Base-by-base conservation (phyloP, 2,329 filamentous ascomycete genomes). In the Microdochium trichocladiopsis region DNA sequence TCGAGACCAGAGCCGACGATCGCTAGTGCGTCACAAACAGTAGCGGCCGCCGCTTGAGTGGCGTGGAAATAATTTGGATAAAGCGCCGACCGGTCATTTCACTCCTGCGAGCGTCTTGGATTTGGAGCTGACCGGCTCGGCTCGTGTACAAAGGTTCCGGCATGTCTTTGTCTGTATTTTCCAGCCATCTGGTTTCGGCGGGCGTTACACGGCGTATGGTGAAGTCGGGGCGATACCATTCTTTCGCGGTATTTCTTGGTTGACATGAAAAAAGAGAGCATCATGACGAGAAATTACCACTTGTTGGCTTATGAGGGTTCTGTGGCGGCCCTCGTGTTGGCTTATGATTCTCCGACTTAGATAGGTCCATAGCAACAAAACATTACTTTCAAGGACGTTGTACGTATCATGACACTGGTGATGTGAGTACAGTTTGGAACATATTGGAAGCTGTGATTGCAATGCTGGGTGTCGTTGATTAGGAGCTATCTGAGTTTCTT, bases 1-100 rank as follows among this genome's bases (percentile, higher is more conserved):
- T 57, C 60, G 47, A 61, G 69, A 49, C 67, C 68, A 14, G 62
- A 67, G 51, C 64, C 61, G 4, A 65, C 67, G 4, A 63, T 70
- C 18, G 61, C 64, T 14, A 62, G 58, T n/a, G 60, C 65, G 23
- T 66, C 65, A 18, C 58, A 56, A 36, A 56, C 58, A 28, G 63
- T 66, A 23, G 63, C 63, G 24, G 64, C 62, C 8, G 62, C 64
- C 31, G 63, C 64, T 49, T 67, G 53, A 60, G 51, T 45, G 41
- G n/a, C 6, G 10, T 23, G 41, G 21, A 8, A 45, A 8, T 45
- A 45, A 45, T 45, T 31, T 45, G 41, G n/a, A 45, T 22, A 16
- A 9, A 18, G 6, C 22, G 18, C 22, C 41, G 16, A 18, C 41
- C 41, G n/a, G 22, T 45, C 41, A 12, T 6, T 45, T 10, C 28